Base-by-base conservation (phyloP, 2,329 filamentous ascomycete genomes). In the Ploettnerulaceae sp. region DNA sequence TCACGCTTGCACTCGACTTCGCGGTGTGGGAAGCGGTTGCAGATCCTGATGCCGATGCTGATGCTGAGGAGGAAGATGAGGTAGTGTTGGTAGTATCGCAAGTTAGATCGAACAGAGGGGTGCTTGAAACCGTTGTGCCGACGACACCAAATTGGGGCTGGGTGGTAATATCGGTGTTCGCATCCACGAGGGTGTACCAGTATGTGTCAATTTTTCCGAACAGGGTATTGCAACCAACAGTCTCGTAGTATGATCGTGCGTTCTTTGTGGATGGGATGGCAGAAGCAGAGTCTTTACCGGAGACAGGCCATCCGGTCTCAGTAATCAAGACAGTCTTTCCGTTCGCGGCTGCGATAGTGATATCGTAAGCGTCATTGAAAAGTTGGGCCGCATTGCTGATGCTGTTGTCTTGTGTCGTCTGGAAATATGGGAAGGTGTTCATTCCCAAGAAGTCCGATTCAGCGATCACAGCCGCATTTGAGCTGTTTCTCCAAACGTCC, bases 341-440 rank as follows among this genome's bases (percentile, higher is more conserved):
- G 14, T 37, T 28, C n/a, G 45, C 37, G n/a, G 32, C 45, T 8
- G 22, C 32, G 7, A 29, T 18, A 8, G 38, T 47, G 14, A 28
- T 34, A 2, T 41, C 29, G 31, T 24, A 38, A 3, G 45, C 45
- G 5, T 31, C 24, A 29, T 47, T 29, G 38, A 47, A 47, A 7
- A 47, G 38, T 21, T 31, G 28, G 20, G 31, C 14, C 3, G 20
- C 45, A 32, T 47, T 47, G 14, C 21, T 18, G 26, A 47, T 42
- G 25, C 14, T 21, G 33, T 47, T 47, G 31, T 29, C 25, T 11
- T 45, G 22, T 7, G 37, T 42, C 20, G 24, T 31, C 67, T 63
- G 47, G 65, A 81, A 94, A 74, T 89, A 94, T 3, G 86, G 76
- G 65, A 90, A 93, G 12, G 81, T 83, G 62, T 94, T 86, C 64